Evolutionary conservation across 192 early-diverging fungal species (phyloP).

Genomic region (Gigaspora rosea): DNA sequence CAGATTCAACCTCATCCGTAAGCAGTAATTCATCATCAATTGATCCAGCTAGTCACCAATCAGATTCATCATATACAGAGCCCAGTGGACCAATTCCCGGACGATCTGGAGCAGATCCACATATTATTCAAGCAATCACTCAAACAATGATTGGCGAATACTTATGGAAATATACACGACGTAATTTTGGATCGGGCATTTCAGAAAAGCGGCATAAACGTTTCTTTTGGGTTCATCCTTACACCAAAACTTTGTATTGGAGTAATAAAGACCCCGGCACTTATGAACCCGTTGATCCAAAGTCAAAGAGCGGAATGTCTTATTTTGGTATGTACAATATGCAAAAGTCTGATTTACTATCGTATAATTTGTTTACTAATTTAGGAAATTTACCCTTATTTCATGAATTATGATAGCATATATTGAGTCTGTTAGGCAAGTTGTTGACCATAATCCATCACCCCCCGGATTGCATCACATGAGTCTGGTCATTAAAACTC

Average conservation of each 20-base stretch:
- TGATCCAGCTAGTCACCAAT: not conserved
- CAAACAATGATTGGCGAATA: constrained; percentile 80
- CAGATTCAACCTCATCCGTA: constrained; percentile 23
- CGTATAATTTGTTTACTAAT: not conserved
- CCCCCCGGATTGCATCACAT: constrained; percentile 51
- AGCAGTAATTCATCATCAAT: constrained; percentile 25
- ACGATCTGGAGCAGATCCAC: constrained; percentile 49
- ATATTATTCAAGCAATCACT: constrained; percentile 69
- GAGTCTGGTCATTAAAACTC: constrained; percentile 67
- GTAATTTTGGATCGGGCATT: constrained; percentile 41
- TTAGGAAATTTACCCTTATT: not conserved
- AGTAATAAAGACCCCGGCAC: constrained; percentile 61
- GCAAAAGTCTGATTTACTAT: constrained; percentile 15
- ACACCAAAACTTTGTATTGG: constrained; percentile 79
- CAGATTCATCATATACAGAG: constrained; percentile 35
- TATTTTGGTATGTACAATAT: constrained; percentile 13
- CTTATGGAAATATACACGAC: constrained; percentile 72
- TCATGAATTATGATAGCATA: constrained; percentile 52
- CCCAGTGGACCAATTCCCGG: not conserved
- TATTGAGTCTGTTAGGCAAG: constrained; percentile 61
- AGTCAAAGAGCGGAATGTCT: constrained; percentile 53
- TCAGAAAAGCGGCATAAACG: constrained; percentile 64
- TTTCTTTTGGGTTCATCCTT: constrained; percentile 84
- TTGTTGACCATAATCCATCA: constrained; percentile 47
- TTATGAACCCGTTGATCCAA: constrained; percentile 40